These are phyloP conservation scores for Cyclotella choctawhatcheeana DNA, from an alignment of 108 stramenopile genomes.

Conservation along the genomic window DNA sequence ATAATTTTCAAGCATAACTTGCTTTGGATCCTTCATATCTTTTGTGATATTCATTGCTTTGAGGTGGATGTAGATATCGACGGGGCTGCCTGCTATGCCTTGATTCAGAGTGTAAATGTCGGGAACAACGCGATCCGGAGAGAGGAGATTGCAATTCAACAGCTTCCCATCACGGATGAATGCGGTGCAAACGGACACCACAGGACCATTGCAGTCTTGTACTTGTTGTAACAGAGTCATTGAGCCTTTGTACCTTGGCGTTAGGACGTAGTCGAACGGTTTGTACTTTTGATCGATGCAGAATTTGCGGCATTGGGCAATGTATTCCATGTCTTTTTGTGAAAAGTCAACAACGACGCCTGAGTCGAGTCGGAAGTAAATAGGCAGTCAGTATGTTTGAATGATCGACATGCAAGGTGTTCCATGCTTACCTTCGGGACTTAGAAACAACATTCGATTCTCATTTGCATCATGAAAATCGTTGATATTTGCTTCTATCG, in stretches of 20 bases:
- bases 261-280: slow-evolving; percentile 58
- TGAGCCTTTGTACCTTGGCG: slow-evolving; percentile 59
- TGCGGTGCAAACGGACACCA: slow-evolving; percentile 45
- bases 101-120: slow-evolving; percentile 55
- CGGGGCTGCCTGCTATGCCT: slow-evolving; percentile 44
- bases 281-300: slow-evolving; percentile 31
- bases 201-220: slow-evolving; percentile 32
- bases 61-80: slow-evolving; percentile 55
- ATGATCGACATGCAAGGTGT: not conserved
- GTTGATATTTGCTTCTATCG: slow-evolving; percentile 40
- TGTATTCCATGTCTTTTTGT: slow-evolving; percentile 42
- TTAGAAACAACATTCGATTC: slow-evolving; percentile 50
- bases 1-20: slow-evolving; percentile 55
- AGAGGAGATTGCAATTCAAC: slow-evolving; percentile 50
- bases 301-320: slow-evolving; percentile 45
- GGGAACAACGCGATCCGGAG: slow-evolving; percentile 49
- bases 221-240: slow-evolving; percentile 45
- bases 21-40: slow-evolving; percentile 37
- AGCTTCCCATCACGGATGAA: slow-evolving; percentile 52
- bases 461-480: slow-evolving; percentile 38
- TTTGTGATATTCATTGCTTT: slow-evolving; percentile 31
- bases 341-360: slow-evolving; percentile 51
- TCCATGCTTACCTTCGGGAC: slow-evolving; percentile 41
- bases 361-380: not conserved
- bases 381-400: not conserved